Evolutionary conservation across 2,329 filamentous ascomycete species (phyloP).

Genomic region (Ceratocystis harringtonii): DNA sequence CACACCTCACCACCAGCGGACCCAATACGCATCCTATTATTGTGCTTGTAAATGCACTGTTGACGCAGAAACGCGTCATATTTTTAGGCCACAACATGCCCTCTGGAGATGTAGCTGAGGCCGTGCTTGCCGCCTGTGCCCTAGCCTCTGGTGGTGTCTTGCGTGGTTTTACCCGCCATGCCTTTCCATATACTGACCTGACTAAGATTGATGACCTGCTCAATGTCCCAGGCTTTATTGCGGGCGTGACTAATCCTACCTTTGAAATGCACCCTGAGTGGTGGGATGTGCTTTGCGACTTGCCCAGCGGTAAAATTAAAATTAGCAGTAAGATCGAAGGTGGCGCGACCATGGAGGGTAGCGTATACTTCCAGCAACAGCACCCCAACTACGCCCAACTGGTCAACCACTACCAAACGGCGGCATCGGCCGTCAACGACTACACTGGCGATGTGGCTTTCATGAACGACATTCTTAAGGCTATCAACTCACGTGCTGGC

Average conservation of each 20-base stretch:
- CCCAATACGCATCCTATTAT: constrained; percentile 85
- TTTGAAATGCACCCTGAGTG: constrained; percentile 92
- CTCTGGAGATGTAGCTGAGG: constrained; percentile 90
- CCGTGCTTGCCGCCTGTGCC: constrained; percentile 92
- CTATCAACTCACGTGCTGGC: constrained; percentile 72
- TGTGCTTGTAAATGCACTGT: constrained; percentile 79
- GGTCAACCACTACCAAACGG: constrained; percentile 26
- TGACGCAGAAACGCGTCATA: constrained; percentile 92
- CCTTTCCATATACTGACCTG: constrained; percentile 94
- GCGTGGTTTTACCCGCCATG: constrained; percentile 84
- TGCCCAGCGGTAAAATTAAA: constrained; percentile 83
- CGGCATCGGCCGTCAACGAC: constrained; percentile 37
- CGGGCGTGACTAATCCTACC: constrained; percentile 90
- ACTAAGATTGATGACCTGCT: constrained; percentile 95
- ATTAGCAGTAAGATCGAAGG: constrained; percentile 80
- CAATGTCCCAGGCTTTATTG: constrained; percentile 93
- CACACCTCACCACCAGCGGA: constrained; percentile 86
- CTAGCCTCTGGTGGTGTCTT: constrained; percentile 85
- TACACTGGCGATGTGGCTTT: constrained; percentile 77
- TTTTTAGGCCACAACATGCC: constrained; percentile 92
- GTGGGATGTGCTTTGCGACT: constrained; percentile 95
- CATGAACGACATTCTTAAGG: constrained; percentile 71
- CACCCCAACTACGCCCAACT: constrained; percentile 42
- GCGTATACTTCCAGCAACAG: constrained; percentile 76
- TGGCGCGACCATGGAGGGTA: constrained; percentile 67